Evolutionary conservation across 352 stramenopile species (phyloP).

Genomic region (Globisporangium barbulae): DNA sequence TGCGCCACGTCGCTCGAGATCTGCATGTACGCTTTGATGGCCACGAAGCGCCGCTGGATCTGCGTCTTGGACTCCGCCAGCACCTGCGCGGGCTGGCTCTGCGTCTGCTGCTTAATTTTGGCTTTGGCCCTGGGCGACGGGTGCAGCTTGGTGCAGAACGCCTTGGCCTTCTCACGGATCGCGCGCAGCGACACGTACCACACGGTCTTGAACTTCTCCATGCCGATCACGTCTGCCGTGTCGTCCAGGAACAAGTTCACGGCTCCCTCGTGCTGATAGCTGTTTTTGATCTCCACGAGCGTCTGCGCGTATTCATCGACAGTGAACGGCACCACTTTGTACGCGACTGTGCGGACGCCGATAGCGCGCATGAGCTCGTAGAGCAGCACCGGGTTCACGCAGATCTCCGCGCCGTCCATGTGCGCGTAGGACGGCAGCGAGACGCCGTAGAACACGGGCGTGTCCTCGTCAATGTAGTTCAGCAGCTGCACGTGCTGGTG

Average conservation of each 20-base stretch:
- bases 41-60: conserved; percentile 50
- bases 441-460: conserved; percentile 76
- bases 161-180: conserved; percentile 83
- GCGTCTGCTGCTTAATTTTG: neutral
- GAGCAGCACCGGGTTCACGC: conserved; percentile 71
- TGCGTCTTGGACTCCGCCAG: conserved; percentile 25
- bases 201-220: conserved; percentile 83
- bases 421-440: conserved; percentile 47
- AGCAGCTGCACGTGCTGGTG: conserved; percentile 81
- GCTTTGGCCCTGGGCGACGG: conserved; percentile 10
- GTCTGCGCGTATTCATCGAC: conserved; percentile 26
- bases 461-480: conserved; percentile 63
- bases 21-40: conserved; percentile 51
- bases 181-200: conserved; percentile 86
- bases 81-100: conserved; percentile 15
- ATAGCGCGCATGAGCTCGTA: conserved; percentile 53
- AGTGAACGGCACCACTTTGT: conserved; percentile 46
- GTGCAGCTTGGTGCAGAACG: conserved; percentile 39
- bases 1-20: conserved; percentile 36
- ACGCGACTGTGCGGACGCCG: conserved; percentile 61
- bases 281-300: conserved; percentile 39
- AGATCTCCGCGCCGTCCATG: conserved; percentile 51
- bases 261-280: conserved; percentile 66
- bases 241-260: conserved; percentile 74
- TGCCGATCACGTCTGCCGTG: conserved; percentile 59